Evolutionary conservation across 495 filamentous ascomycete species (phyloP).

Genomic region (Penicillium salamii): DNA sequence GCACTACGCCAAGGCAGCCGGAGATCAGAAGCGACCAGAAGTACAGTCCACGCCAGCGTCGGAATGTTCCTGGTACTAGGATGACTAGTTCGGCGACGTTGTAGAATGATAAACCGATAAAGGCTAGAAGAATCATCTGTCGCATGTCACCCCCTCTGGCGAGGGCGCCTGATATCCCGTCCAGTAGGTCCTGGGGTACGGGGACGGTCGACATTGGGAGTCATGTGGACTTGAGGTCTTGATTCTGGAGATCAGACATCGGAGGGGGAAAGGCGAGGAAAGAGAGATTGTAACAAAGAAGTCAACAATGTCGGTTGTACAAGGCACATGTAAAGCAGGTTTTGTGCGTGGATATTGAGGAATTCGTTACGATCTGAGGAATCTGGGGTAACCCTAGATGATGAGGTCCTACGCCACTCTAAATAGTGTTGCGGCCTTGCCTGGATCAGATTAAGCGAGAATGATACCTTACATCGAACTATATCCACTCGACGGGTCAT

Average conservation of each 20-base stretch:
- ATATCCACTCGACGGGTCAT: too few species aligned
- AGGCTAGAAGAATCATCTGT: conserved; percentile 39
- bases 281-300: not conserved
- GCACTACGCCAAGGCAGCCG: conserved; percentile 41
- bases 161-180: conserved; percentile 39
- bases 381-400: not conserved
- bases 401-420: not conserved
- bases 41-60: conserved; percentile 50
- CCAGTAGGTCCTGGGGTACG: conserved; percentile 22
- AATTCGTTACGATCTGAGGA: not conserved
- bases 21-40: conserved; percentile 52
- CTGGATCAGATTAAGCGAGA: not conserved
- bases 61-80: conserved; percentile 50
- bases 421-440: not conserved
- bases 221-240: not conserved
- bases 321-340: not conserved
- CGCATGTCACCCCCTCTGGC: conserved; percentile 21
- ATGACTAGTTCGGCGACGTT: conserved; percentile 50
- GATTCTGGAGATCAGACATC: not conserved
- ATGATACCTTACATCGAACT: not conserved
- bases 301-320: not conserved
- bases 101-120: conserved; percentile 49
- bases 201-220: not conserved
- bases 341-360: not conserved
- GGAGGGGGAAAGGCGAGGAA: not conserved